Conservation (phyloP, 202 grass and related monocot genomes). For the Elaeis oleifera region DNA sequence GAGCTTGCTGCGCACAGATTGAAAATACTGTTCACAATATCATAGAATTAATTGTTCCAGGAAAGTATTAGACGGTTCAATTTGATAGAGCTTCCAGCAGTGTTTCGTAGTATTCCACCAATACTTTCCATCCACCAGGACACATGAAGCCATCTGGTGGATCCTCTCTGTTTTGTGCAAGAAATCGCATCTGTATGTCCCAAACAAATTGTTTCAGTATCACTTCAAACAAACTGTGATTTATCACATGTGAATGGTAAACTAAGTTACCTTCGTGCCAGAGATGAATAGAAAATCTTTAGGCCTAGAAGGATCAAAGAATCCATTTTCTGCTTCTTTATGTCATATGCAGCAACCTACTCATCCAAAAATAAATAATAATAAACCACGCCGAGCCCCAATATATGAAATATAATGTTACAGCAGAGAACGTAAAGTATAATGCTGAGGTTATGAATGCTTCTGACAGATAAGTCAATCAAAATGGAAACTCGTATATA, state of each 20-base stretch:
- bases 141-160: conserved; percentile 98
- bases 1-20: too few relatives aligned
- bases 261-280: conserved; percentile 77
- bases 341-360: conserved; percentile 96
- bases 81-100: too few relatives aligned
- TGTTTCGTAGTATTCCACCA: conserved; percentile 77
- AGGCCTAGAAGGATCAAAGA: conserved; percentile 89
- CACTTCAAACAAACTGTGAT: conserved; percentile 1
- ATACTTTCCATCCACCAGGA: conserved; percentile 88
- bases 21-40: too few relatives aligned
- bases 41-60: too few relatives aligned
- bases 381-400: too few relatives aligned
- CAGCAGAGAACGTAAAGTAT: background rate
- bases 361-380: conserved; percentile 4
- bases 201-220: background rate
- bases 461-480: too few relatives aligned
- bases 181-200: conserved; percentile 65
- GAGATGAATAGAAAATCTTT: conserved; percentile 98
- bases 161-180: conserved; percentile 68
- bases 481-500: too few relatives aligned
- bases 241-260: background rate
- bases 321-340: conserved; percentile 77
- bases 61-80: too few relatives aligned
- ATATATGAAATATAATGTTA: too few relatives aligned
- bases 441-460: too few relatives aligned